These are phyloP conservation scores for Lactarius trivialis DNA, from an alignment of 768 basidiomycete species.

Conservation along the genomic window DNA sequence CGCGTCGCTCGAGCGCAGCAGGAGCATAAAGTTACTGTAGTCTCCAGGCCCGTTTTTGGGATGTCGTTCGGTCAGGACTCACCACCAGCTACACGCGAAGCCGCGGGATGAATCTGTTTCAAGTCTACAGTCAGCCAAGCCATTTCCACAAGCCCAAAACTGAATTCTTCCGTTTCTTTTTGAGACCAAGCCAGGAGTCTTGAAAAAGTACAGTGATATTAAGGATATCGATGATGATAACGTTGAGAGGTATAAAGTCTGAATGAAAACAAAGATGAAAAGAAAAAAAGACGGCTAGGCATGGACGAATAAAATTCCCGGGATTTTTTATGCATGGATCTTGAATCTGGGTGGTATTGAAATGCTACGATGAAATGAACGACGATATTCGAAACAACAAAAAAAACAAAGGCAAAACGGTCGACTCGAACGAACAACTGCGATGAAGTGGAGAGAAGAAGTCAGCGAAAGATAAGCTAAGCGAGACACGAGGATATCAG, in stretches of 20 bases:
- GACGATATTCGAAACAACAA: constrained; percentile 11
- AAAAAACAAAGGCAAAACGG: not conserved
- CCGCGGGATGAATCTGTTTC: too few relatives aligned
- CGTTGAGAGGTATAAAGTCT: not conserved
- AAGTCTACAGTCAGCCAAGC: not conserved
- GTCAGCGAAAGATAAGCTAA: not conserved
- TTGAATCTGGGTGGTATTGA: not conserved
- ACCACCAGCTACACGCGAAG: too few relatives aligned
- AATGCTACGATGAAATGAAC: not conserved
- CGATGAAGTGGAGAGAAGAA: not conserved
- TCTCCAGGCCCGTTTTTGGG: too few relatives aligned
- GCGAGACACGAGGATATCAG: not conserved
- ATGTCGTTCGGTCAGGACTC: too few relatives aligned
- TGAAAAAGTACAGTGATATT: constrained; percentile 12
- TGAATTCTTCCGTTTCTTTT: not conserved
- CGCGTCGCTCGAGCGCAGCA: too few relatives aligned
- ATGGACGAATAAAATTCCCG: not conserved
- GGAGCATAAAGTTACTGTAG: too few relatives aligned
- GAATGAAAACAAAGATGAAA: too few relatives aligned
- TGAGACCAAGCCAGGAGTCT: not conserved
- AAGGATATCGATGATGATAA: constrained; percentile 2
- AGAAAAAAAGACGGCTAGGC: not conserved
- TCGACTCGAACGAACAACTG: not conserved
- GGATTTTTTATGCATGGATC: not conserved
- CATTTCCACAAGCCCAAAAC: too few relatives aligned